Evolutionary conservation across 371 early-diverging fungal species (phyloP).

Genomic region (Choanephora cucurbitarum): DNA sequence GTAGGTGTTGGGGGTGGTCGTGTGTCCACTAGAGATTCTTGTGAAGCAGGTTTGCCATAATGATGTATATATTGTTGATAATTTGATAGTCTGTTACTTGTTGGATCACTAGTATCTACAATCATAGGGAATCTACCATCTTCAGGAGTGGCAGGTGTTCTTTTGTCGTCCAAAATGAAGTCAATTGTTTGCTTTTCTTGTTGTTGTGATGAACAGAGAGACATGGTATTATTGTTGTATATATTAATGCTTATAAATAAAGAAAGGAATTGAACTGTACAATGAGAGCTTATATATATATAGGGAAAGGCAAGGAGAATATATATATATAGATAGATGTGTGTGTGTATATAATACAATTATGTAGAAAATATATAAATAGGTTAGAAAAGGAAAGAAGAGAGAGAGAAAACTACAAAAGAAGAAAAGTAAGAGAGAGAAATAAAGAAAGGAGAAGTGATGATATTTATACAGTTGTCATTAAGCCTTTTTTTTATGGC

Average conservation of each 20-base stretch:
- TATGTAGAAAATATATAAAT: too few relatives aligned
- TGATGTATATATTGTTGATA: background rate
- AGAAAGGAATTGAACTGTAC: background rate
- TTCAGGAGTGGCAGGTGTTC: background rate
- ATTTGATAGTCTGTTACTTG: background rate
- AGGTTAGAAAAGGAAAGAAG: too few relatives aligned
- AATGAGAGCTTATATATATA: background rate
- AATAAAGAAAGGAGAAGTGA: background rate
- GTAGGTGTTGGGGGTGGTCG: slow-evolving; percentile 13
- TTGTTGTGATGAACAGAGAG: slow-evolving; percentile 1
- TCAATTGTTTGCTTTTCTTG: slow-evolving; percentile 3
- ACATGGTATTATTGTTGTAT: background rate
- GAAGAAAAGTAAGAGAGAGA: background rate
- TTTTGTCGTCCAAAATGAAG: background rate
- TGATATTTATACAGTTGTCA: background rate
- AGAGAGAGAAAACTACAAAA: too few relatives aligned
- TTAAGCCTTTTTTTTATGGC: background rate
- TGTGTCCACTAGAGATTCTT: background rate
- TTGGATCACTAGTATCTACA: background rate
- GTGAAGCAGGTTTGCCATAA: background rate
- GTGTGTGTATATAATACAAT: too few relatives aligned
- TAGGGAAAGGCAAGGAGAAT: too few relatives aligned
- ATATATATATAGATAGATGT: too few relatives aligned
- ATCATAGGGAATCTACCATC: background rate
- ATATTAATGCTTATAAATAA: background rate